Evolutionary conservation across 768 basidiomycete species (phyloP).

Genomic region (Mycena galericulata): DNA sequence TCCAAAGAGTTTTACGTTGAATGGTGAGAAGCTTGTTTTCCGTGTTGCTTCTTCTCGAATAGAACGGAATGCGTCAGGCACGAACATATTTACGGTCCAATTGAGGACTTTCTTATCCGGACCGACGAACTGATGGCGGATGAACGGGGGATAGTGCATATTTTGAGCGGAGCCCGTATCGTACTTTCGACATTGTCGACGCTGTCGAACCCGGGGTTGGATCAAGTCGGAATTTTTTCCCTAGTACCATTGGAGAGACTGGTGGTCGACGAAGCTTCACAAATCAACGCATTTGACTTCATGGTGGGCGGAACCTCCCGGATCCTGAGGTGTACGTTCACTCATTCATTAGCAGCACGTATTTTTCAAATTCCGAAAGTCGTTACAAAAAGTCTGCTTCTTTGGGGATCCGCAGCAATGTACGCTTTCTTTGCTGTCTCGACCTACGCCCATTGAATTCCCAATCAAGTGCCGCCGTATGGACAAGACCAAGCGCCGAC

Average conservation of each 20-base stretch:
- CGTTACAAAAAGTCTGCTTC: conserved; percentile 59
- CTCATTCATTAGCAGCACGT: conserved; percentile 51
- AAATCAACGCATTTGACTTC: conserved; percentile 37
- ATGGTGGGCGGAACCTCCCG: conserved; percentile 59
- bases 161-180: conserved; percentile 46
- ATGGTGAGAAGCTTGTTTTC: no score
- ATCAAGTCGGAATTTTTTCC: not conserved
- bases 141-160: conserved; percentile 2
- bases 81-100: conserved; percentile 58
- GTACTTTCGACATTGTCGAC: conserved; percentile 63
- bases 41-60: no score
- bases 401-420: conserved; percentile 68
- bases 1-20: conserved; percentile 58
- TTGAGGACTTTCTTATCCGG: conserved; percentile 50
- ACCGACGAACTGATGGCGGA: conserved; percentile 26
- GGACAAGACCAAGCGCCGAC: conserved; percentile 54
- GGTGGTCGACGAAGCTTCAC: no score
- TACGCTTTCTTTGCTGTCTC: conserved; percentile 39
- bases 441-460: not conserved
- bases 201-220: conserved; percentile 47
- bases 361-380: conserved; percentile 53
- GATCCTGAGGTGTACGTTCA: not conserved
- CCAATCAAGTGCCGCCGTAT: conserved; percentile 61
- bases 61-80: conserved; percentile 55
- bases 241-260: not conserved